phyloP scores from a whole-genome alignment of 1,139 yeast genomes.

The Hemisphaericaspora xylofermentans region DNA sequence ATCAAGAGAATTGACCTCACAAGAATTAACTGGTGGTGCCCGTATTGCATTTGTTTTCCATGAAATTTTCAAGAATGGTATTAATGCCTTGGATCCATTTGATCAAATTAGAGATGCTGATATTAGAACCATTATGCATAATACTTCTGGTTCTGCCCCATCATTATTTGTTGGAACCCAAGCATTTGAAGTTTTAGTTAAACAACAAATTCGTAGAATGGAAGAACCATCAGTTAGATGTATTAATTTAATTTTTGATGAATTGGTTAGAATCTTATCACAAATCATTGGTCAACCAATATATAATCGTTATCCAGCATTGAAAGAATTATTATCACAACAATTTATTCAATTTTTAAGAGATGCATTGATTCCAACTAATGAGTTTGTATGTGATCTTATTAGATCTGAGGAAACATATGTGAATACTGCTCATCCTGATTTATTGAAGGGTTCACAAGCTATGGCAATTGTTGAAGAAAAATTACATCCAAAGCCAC shows the following conservation, averaged over 20 bases:
- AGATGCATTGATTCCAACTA: slow-evolving; percentile 80
- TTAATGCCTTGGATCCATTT: slow-evolving; percentile 90
- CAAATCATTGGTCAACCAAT: slow-evolving; percentile 81
- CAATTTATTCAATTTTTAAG: slow-evolving; percentile 79
- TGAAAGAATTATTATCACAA: slow-evolving; percentile 82
- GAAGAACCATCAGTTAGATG: slow-evolving; percentile 93
- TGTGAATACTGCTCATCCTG: slow-evolving; percentile 97
- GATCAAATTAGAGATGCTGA: slow-evolving; percentile 97
- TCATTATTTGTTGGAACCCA: slow-evolving; percentile 95
- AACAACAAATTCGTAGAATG: slow-evolving; percentile 90
- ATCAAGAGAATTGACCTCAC: slow-evolving; percentile 80
- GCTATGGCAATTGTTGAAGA: slow-evolving; percentile 96
- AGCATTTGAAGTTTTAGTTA: slow-evolving; percentile 94
- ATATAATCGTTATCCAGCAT: slow-evolving; percentile 84
- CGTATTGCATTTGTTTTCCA: slow-evolving; percentile 97
- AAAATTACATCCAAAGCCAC: slow-evolving; percentile 79
- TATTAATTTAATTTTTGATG: slow-evolving; percentile 89
- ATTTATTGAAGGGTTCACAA: slow-evolving; percentile 87
- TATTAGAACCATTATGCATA: slow-evolving; percentile 96
- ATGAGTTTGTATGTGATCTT: slow-evolving; percentile 77
- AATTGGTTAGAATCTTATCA: slow-evolving; percentile 83
- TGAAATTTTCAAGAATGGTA: slow-evolving; percentile 91
- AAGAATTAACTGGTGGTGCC: slow-evolving; percentile 95
- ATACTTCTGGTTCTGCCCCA: slow-evolving; percentile 97
- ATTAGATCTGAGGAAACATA: slow-evolving; percentile 87